phyloP scores from a whole-genome alignment of 306 rosid species.

The Glycine tomentella region DNA sequence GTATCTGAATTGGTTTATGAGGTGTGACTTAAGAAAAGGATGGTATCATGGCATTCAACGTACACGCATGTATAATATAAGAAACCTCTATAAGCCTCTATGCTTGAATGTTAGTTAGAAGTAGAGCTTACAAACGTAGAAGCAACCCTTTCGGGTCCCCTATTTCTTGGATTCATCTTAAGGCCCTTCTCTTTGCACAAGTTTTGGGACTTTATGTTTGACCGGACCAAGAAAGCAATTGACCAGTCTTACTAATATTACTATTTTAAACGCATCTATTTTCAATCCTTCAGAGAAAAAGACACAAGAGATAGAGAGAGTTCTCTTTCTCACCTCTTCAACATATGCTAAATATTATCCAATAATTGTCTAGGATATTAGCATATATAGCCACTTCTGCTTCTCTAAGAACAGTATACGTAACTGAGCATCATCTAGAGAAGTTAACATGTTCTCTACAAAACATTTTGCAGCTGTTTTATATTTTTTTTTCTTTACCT shows the following conservation, averaged over 20 bases:
- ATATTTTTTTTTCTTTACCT: background rate
- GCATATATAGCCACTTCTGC: background rate
- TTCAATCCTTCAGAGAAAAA: background rate
- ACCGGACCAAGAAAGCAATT: background rate
- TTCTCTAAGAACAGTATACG: background rate
- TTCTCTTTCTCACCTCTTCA: background rate
- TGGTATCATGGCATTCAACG: slow-evolving; percentile 1
- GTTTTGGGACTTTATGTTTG: background rate
- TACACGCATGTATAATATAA: background rate
- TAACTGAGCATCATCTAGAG: background rate
- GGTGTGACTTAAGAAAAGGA: slow-evolving; percentile 7
- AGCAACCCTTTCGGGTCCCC: background rate
- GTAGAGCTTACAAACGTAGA: background rate
- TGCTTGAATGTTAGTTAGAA: background rate
- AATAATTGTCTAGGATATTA: background rate
- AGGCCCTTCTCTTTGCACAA: background rate
- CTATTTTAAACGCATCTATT: slow-evolving; percentile 1
- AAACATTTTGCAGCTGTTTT: background rate
- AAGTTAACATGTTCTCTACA: background rate
- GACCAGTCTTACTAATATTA: background rate
- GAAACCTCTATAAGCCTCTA: background rate
- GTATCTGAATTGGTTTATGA: background rate
- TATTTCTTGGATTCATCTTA: background rate
- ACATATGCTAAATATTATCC: background rate
- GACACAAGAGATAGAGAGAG: background rate